phyloP scores from a whole-genome alignment of 140 eudicot genomes.

The Erigeron philadelphicus region DNA sequence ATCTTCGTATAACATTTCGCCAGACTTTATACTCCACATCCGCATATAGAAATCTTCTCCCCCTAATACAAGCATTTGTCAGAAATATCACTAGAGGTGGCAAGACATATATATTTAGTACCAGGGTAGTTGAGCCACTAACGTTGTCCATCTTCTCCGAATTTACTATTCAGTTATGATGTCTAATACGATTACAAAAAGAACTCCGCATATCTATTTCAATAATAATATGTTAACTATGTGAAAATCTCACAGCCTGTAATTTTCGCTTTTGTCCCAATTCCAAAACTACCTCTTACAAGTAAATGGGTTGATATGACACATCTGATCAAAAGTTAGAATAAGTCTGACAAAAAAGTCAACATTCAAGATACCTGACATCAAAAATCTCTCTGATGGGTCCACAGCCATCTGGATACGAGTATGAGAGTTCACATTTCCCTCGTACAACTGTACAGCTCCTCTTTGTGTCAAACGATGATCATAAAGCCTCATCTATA shows the following conservation, averaged over 20 bases:
- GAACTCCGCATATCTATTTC: no score
- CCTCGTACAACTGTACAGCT: slow-evolving; percentile 68
- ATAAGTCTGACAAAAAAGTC: background rate
- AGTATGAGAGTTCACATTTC: slow-evolving; percentile 79
- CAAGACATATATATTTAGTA: background rate
- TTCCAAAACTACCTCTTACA: background rate
- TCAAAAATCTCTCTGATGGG: slow-evolving; percentile 70
- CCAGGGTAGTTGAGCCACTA: background rate
- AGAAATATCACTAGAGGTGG: background rate
- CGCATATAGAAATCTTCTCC: slow-evolving; percentile 81
- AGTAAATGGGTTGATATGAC: background rate
- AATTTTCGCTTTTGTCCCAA: background rate
- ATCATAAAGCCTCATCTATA: slow-evolving; percentile 81
- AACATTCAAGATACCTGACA: slow-evolving; percentile 48
- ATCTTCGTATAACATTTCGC: slow-evolving; percentile 65
- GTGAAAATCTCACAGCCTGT: no score
- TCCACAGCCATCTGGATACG: slow-evolving; percentile 66
- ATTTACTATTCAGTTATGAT: background rate
- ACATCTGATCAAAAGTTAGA: background rate
- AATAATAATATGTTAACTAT: no score
- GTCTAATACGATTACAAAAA: background rate
- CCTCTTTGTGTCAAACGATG: slow-evolving; percentile 69
- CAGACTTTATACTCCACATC: slow-evolving; percentile 73
- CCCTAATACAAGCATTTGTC: slow-evolving; percentile 37
- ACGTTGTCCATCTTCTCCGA: background rate